Conservation (phyloP, 768 basidiomycete genomes). For the Collybia mongolica region DNA sequence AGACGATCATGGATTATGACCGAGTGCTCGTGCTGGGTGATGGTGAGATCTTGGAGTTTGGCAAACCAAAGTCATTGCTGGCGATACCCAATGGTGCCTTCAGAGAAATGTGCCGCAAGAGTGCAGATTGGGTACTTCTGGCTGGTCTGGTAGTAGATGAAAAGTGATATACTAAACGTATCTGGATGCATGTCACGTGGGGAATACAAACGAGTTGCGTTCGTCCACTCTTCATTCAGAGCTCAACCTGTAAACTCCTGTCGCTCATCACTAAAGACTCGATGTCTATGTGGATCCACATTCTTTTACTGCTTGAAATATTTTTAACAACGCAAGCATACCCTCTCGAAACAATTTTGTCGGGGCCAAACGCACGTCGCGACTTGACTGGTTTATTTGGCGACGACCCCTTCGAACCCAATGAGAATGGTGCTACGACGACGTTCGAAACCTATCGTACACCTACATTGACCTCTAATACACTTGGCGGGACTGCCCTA, state of each 20-base stretch:
- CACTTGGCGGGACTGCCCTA: background rate
- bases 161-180: too few species aligned
- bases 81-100: constrained; percentile 56
- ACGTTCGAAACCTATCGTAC: background rate
- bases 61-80: constrained; percentile 60
- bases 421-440: background rate
- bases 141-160: too few species aligned
- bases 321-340: constrained; percentile 9
- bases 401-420: background rate
- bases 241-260: background rate
- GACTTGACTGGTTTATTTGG: constrained; percentile 18
- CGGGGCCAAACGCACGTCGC: constrained; percentile 1
- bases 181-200: too few species aligned
- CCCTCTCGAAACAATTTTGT: constrained; percentile 7
- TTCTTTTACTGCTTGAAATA: constrained; percentile 7
- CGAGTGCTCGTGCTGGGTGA: constrained; percentile 69
- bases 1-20: constrained; percentile 77
- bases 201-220: too few species aligned
- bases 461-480: background rate
- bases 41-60: constrained; percentile 77
- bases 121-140: constrained; percentile 50
- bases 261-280: constrained; percentile 1
- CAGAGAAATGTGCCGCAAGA: constrained; percentile 65
- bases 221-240: too few species aligned
- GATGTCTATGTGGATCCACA: constrained; percentile 1